Evolutionary conservation across 2,329 filamentous ascomycete species (phyloP), one percentile per base, ranked within the genome.

Genomic region (Ophiostoma quercus): DNA sequence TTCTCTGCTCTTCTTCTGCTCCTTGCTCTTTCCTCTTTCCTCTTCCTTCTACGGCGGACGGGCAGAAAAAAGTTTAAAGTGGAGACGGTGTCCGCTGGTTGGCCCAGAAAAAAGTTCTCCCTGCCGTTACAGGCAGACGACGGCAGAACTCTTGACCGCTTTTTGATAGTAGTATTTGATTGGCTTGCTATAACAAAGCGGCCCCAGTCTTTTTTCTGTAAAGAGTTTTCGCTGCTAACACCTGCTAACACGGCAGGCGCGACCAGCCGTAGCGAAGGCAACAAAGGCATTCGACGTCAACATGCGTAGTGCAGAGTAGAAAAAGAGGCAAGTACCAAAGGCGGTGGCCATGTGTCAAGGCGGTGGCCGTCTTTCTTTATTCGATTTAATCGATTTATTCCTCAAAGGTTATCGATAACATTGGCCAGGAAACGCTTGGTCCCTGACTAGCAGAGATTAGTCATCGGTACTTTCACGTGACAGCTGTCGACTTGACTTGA

Each of bases 61-160:
- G 70, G 51, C 67, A 68, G 71, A 73, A 72, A 73, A 73, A 74
- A 69, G 70, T 43, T 72, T 72, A 72, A 72, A 69, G 72, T 69
- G 71, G 69, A n/a, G 16, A 41, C 5, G 5, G 41, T 29, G 41
- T 39, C 54, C 8, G 25, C 66, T 68, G 69, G 71, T 72, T 73
- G 72, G 71, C 72, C 68, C 71, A 73, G 71, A 71, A 73, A 71
- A 70, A 47, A 9, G 57, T 62, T 62, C 57, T 57, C 57, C 57
- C 57, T 57, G 34, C 34, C 14, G 7, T 6, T 41, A 11, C 65
- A 60, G 68, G 68, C 65, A 69, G 47, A 69, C 67, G 22, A 57
- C 25, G 65, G 65, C 65, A 66, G 65, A 41, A 41, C 29, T 41
- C 3, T 47, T 70, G 67, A 70, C 67, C 69, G 67, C 69, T 43